Conservation (phyloP, 139 green algal genomes). For the Dunaliella sp. region DNA sequence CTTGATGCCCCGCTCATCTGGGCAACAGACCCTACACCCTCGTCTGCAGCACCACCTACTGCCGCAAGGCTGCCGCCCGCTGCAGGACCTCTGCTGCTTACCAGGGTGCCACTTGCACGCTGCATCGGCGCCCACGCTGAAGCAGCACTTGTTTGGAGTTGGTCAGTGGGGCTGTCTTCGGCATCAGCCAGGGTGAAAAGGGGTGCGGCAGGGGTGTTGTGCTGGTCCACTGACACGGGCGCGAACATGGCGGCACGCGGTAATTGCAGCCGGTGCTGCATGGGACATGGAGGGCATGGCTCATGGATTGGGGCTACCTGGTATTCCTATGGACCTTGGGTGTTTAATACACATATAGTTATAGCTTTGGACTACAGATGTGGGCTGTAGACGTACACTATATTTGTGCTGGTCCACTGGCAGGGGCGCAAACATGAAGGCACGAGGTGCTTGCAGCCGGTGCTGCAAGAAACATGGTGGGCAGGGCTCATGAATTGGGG, state of each 20-base stretch:
- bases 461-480: no score
- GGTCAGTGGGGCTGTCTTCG: neutral
- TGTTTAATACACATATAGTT: no score
- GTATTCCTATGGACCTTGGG: no score
- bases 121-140: neutral
- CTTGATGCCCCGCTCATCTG: neutral
- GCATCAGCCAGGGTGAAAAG: neutral
- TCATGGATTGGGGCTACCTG: no score
- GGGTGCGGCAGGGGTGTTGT: neutral
- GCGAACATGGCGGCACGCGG: slow-evolving; percentile 28
- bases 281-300: no score
- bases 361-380: no score
- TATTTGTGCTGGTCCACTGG: slow-evolving; percentile 33
- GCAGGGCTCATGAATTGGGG: no score
- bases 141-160: neutral
- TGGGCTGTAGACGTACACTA: slow-evolving; percentile 11
- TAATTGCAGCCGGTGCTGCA: slow-evolving; percentile 14
- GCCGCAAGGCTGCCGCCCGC: no score
- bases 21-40: no score
- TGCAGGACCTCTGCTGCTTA: neutral
- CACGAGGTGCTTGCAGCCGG: slow-evolving; percentile 12
- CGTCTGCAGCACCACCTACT: neutral
- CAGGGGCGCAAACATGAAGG: slow-evolving; percentile 34
- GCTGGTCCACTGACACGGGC: slow-evolving; percentile 31
- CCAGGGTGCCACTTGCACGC: neutral